phyloP scores from a whole-genome alignment of 495 filamentous ascomycete species.

The Penicillium simplicissimum region DNA sequence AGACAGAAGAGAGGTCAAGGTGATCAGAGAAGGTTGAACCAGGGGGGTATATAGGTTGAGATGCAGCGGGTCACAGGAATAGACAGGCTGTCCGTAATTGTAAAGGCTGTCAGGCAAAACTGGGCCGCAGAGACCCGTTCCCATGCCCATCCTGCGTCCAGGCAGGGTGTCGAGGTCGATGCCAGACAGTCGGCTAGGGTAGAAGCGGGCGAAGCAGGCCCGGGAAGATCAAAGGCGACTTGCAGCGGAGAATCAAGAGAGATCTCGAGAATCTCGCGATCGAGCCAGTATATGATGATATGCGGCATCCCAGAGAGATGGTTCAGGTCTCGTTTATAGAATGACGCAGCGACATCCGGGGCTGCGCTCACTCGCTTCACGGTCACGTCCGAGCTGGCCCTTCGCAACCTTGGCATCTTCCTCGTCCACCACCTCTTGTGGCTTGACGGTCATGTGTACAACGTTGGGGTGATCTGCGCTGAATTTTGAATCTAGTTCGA shows the following conservation, averaged over 20 bases:
- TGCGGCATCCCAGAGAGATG: not conserved
- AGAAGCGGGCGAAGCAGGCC: not conserved
- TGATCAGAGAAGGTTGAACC: not conserved
- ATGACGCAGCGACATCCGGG: constrained; percentile 80
- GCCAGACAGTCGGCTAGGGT: constrained; percentile 5
- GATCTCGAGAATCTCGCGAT: not conserved
- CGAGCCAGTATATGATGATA: not conserved
- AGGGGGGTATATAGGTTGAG: not conserved
- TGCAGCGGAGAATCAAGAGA: not conserved
- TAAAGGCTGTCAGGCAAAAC: not conserved
- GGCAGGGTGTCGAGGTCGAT: constrained; percentile 19
- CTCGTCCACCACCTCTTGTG: constrained; percentile 85
- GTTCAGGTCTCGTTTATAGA: constrained; percentile 52
- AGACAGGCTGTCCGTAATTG: not conserved
- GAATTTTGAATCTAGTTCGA: constrained; percentile 71
- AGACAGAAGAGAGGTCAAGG: constrained; percentile 6
- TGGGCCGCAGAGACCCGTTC: not conserved
- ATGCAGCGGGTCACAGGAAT: not conserved
- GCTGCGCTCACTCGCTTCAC: constrained; percentile 61
- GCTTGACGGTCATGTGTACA: constrained; percentile 91
- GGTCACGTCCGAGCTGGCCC: constrained; percentile 55
- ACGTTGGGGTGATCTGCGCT: constrained; percentile 72
- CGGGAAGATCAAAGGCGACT: not conserved
- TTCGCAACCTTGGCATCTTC: constrained; percentile 81
- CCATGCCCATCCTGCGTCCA: constrained; percentile 21